Conservation (phyloP, 495 filamentous ascomycete genomes). For the Neurospora intermedia region DNA sequence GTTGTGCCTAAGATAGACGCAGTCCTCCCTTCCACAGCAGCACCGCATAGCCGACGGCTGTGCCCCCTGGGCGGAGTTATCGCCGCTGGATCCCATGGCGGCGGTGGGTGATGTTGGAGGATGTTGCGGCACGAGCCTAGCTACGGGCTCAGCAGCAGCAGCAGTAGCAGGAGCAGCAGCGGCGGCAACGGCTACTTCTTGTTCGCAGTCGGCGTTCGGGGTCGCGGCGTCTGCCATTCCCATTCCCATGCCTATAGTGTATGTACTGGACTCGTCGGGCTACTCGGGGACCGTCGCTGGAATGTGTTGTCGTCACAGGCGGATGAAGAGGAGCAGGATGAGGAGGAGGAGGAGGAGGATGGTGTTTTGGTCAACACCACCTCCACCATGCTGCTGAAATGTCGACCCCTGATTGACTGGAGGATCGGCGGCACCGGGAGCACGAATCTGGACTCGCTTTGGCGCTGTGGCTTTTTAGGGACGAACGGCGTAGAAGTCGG, state of each 20-base stretch:
- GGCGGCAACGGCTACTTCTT: neutral
- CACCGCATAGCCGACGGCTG: conserved; percentile 36
- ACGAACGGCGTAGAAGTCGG: neutral
- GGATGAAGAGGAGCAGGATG: neutral
- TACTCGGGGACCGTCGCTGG: neutral
- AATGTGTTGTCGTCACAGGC: neutral
- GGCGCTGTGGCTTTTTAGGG: neutral
- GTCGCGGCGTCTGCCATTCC: conserved; percentile 13
- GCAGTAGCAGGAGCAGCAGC: neutral
- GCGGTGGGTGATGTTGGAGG: neutral
- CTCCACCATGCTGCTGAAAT: neutral
- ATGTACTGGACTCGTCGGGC: neutral
- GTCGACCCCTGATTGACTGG: neutral
- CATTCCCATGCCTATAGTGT: conserved; percentile 3
- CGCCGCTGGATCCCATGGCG: conserved; percentile 8
- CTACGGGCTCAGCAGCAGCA: neutral
- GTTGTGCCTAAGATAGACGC: conserved; percentile 69
- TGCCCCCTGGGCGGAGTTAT: conserved; percentile 1
- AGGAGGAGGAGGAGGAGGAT: neutral
- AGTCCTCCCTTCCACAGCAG: conserved; percentile 77
- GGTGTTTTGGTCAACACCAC: neutral
- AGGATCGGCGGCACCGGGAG: neutral
- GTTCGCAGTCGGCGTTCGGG: conserved; percentile 1
- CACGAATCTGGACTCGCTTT: neutral
- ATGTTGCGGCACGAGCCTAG: neutral